Conservation (phyloP, 495 filamentous ascomycete species). For the Trichoderma erinaceum region DNA sequence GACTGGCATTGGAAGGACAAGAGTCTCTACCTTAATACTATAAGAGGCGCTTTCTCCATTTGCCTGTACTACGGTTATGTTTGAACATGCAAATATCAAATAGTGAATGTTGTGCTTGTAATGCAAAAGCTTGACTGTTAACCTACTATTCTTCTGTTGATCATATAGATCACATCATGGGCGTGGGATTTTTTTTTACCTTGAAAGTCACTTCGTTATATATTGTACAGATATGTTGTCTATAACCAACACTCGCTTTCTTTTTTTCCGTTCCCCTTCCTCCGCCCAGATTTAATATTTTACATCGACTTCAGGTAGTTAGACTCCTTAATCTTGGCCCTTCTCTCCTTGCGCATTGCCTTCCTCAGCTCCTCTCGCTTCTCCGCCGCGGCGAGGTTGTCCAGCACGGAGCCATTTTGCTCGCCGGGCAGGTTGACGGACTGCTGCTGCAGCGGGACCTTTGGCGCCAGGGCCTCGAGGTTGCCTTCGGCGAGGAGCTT, state of each 20-base stretch:
- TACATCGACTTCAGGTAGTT: slow-evolving; percentile 89
- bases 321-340: slow-evolving; percentile 76
- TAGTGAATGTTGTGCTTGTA: too few relatives aligned
- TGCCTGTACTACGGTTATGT: too few relatives aligned
- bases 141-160: neutral
- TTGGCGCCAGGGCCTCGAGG: slow-evolving; percentile 57
- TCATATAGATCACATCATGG: neutral
- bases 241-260: neutral
- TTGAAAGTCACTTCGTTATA: neutral
- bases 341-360: slow-evolving; percentile 65
- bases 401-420: slow-evolving; percentile 50
- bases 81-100: too few relatives aligned
- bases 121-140: too few relatives aligned
- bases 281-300: slow-evolving; percentile 17
- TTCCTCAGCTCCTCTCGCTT: slow-evolving; percentile 60
- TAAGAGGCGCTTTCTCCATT: too few relatives aligned
- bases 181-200: neutral
- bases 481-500: slow-evolving; percentile 59
- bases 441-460: slow-evolving; percentile 79
- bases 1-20: neutral
- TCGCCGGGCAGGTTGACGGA: slow-evolving; percentile 70
- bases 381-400: slow-evolving; percentile 50
- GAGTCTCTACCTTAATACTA: too few relatives aligned
- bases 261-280: neutral
- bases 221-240: neutral